phyloP scores from a whole-genome alignment of 2,329 filamentous ascomycete species.

The Epichloe scottii region DNA sequence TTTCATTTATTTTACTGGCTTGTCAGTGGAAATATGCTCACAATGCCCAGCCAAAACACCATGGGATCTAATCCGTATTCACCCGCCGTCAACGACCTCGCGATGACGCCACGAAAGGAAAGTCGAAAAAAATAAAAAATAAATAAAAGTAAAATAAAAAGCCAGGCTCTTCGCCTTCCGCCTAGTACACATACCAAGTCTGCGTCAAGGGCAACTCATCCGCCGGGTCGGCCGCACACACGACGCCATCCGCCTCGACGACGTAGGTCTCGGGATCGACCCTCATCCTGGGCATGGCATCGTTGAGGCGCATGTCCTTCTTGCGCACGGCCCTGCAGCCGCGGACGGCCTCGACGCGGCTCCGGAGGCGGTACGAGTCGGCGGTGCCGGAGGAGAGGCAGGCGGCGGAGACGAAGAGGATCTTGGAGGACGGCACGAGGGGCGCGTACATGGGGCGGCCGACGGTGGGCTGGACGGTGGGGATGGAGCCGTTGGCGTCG shows the following conservation, averaged over 20 bases:
- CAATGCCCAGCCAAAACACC: too few relatives aligned
- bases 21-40: too few relatives aligned
- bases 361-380: slow-evolving; percentile 60
- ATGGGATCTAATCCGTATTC: too few relatives aligned
- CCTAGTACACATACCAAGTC: slow-evolving; percentile 50
- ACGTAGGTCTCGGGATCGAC: slow-evolving; percentile 86
- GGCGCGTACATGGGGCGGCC: slow-evolving; percentile 79
- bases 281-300: slow-evolving; percentile 70
- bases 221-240: slow-evolving; percentile 63
- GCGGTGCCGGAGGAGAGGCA: slow-evolving; percentile 57
- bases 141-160: too few relatives aligned
- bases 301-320: slow-evolving; percentile 83
- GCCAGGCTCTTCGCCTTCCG: too few relatives aligned
- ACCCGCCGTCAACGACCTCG: too few relatives aligned
- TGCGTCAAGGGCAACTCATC: slow-evolving; percentile 63
- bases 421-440: slow-evolving; percentile 55
- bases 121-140: too few relatives aligned
- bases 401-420: slow-evolving; percentile 72
- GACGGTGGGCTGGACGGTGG: slow-evolving; percentile 74
- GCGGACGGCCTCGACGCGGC: slow-evolving; percentile 68
- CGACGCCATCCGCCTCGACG: slow-evolving; percentile 71
- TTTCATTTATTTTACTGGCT: too few relatives aligned
- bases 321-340: slow-evolving; percentile 67
- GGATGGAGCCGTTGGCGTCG: slow-evolving; percentile 73
- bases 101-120: too few relatives aligned